These are phyloP conservation scores for Pythium periplocum DNA, from an alignment of 352 stramenopile genomes.

Conservation along the genomic window DNA sequence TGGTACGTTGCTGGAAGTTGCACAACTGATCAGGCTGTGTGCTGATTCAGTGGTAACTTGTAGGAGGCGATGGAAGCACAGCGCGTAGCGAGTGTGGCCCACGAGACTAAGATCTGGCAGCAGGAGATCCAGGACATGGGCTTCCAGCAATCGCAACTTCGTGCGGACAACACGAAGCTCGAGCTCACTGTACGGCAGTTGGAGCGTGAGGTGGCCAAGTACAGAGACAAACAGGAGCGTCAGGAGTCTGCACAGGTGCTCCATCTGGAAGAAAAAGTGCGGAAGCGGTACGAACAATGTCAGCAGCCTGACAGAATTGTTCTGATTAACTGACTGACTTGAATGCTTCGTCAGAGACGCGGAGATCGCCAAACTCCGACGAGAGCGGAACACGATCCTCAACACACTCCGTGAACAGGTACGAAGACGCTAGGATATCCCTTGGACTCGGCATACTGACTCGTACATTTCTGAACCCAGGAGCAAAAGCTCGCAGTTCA, in stretches of 20 bases:
- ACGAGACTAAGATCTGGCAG: constrained; percentile 53
- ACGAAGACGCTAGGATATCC: not conserved
- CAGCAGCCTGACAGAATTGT: too few species aligned
- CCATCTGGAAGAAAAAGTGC: constrained; percentile 35
- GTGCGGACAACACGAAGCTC: constrained; percentile 53
- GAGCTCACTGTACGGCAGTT: constrained; percentile 53
- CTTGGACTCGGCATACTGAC: too few species aligned
- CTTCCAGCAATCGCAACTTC: constrained; percentile 42
- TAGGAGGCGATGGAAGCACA: constrained; percentile 32
- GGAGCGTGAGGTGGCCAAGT: constrained; percentile 50
- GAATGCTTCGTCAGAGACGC: constrained; percentile 28
- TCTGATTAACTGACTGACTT: too few species aligned
- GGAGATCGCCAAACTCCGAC: constrained; percentile 49
- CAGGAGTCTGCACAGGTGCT: constrained; percentile 37
- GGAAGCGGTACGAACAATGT: constrained; percentile 25
- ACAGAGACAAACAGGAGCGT: constrained; percentile 32
- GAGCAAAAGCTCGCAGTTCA: too few species aligned
- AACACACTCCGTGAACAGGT: constrained; percentile 43
- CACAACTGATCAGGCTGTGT: not conserved
- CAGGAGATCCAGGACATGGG: constrained; percentile 46
- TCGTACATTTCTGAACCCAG: too few species aligned
- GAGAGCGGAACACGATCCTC: constrained; percentile 62
- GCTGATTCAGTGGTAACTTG: not conserved
- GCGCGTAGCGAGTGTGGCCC: constrained; percentile 25
- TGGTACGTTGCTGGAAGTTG: constrained; percentile 7